Conservation (phyloP, 106 monocot species). For the Apostasia ramifera region DNA sequence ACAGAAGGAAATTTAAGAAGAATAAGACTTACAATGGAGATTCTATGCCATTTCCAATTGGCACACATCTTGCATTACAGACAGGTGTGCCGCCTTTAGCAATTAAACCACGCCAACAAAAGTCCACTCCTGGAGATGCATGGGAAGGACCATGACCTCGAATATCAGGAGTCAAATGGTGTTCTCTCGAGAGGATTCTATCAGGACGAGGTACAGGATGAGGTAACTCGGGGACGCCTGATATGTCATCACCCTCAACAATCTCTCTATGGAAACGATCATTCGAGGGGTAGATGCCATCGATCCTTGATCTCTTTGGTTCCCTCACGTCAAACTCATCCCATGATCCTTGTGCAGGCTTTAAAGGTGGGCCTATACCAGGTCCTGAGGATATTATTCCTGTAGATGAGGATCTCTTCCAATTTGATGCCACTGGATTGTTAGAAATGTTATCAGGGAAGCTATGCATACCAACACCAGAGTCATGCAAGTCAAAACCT, state of each 20-base stretch:
- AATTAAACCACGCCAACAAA: conserved; percentile 81
- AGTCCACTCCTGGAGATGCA: conserved; percentile 26
- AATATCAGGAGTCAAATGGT: conserved; percentile 32
- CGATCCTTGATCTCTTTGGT: conserved; percentile 70
- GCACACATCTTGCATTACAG: conserved; percentile 83
- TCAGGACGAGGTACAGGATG: conserved; percentile 24
- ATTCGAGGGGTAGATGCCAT: conserved; percentile 19
- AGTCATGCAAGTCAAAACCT: conserved; percentile 28
- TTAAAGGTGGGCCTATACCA: conserved; percentile 14
- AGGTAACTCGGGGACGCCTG: conserved; percentile 7
- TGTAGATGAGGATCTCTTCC: conserved; percentile 23
- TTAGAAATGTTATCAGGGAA: conserved; percentile 16
- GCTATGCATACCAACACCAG: conserved; percentile 4
- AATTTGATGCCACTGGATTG: conserved; percentile 16
- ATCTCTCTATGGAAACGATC: conserved; percentile 25
- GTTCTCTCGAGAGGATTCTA: conserved; percentile 16
- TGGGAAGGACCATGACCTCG: conserved; percentile 10
- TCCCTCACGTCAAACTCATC: conserved; percentile 64
- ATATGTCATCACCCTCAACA: conserved; percentile 12
- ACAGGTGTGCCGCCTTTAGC: conserved; percentile 90
- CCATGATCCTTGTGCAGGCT: conserved; percentile 21
- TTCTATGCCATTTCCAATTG: conserved; percentile 68
- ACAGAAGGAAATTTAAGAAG: neutral
- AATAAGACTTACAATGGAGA: conserved; percentile 62
- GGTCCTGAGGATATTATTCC: neutral